Base-by-base conservation (phyloP, 805 yeast genomes). In the Geotrichum ghanense region DNA sequence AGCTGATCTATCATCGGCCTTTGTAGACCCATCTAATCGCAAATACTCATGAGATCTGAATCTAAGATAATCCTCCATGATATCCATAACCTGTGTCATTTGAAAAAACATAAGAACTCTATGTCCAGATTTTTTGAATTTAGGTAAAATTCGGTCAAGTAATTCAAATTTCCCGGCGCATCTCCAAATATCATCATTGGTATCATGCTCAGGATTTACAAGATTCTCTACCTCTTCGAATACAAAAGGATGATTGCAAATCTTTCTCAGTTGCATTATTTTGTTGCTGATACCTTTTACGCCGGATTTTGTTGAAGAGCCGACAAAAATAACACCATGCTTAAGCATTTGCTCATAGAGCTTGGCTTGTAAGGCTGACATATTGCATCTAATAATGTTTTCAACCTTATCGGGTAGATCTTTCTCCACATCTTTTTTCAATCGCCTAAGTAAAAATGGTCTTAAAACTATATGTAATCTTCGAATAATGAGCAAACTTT, bases 1-100 rank as follows among this genome's bases (percentile, higher is more conserved):
- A 7, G 67, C 73, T n/a, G 90, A 83, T 68, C 98, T 83, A 53
- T 90, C 97, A 54, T 92, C 98, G 0, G 97, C 88, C 63, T 90
- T 90, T 0, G 97, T 90, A 41, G 82, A 80, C 64, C 97, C 98
- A 66, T 90, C 98, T 47, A 90, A 73, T 61, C 98, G 79, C 73
- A 92, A 70, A 60, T 88, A 90, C 56, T 83, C 78, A 73, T 87
- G 67, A 14, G 76, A 82, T 45, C 79, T 69, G 44, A 73, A 71
- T 47, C 95, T 72, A 56, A 92, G 66, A 58, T 80, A 92, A 67
- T 90, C 98, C 63, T 92, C 97, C 97, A 92, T 88, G 51, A 90
- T 92, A 63, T 89, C 95, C 97, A 90, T 92, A 51, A 90, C 83
- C 64, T 88, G 95, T 1, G 98, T 92, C 98, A 90, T 90, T 66